Percentiles rank a stretch among this genome's conserved stretches.
Evolutionary conservation across 768 basidiomycete genomes (phyloP).

Genomic region (Cystofilobasidium macerans): DNA sequence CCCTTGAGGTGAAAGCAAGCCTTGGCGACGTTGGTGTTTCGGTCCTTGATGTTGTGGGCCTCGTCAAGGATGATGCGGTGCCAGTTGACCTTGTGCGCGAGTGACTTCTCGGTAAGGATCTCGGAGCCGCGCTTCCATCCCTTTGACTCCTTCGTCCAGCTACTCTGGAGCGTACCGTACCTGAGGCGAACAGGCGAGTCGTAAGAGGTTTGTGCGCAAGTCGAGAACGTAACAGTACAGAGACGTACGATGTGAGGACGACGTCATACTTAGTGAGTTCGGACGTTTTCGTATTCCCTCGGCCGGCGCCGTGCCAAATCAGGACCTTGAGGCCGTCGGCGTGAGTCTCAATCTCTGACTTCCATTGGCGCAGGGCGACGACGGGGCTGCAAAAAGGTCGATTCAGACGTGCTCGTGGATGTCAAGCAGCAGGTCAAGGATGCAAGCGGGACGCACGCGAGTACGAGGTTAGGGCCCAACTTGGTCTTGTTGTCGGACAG

Average conservation of each 20-base stretch:
- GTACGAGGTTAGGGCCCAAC: constrained; percentile 72
- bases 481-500: constrained; percentile 51
- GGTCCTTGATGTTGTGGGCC: constrained; percentile 96
- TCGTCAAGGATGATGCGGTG: constrained; percentile 76
- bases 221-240: not conserved
- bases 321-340: constrained; percentile 53
- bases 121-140: constrained; percentile 80
- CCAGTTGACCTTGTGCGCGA: constrained; percentile 77
- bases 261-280: constrained; percentile 79
- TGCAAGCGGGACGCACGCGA: constrained; percentile 45
- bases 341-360: constrained; percentile 78
- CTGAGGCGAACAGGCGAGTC: not conserved
- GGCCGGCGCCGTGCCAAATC: constrained; percentile 79
- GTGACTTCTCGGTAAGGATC: constrained; percentile 72
- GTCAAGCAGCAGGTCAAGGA: not conserved
- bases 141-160: constrained; percentile 80
- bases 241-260: constrained; percentile 62
- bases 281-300: constrained; percentile 51
- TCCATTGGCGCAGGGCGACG: constrained; percentile 68
- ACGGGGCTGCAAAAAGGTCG: constrained; percentile 39
- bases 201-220: not conserved
- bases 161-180: constrained; percentile 80
- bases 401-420: not conserved
- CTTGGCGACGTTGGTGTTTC: constrained; percentile 86
- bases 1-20: constrained; percentile 74